Percentiles rank a stretch among this genome's conserved stretches.
Conservation (phyloP, 1,284 basidiomycete species). For the Dichomitus squalens region DNA sequence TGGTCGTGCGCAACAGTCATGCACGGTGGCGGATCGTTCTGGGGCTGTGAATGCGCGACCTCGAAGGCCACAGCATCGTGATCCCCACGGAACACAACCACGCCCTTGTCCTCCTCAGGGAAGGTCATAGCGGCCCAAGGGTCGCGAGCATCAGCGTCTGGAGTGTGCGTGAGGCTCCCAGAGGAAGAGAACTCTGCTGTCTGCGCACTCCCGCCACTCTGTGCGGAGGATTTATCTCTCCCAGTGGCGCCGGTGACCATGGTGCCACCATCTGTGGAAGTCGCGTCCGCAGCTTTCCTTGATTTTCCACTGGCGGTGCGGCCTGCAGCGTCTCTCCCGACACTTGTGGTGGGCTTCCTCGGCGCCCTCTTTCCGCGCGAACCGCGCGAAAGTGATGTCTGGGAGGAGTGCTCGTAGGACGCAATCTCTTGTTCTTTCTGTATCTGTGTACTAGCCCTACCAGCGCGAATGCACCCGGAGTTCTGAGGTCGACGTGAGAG, state of each 20-base stretch:
- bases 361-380: background rate
- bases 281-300: background rate
- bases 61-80: background rate
- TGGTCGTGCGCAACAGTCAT: background rate
- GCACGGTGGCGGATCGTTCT: background rate
- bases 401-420: background rate
- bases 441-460: background rate
- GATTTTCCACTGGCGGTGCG: background rate
- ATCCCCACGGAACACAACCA: background rate
- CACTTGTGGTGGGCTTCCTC: background rate
- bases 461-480: background rate
- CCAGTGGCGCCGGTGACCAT: background rate
- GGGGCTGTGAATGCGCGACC: background rate
- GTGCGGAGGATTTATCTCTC: background rate
- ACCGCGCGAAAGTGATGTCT: background rate
- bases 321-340: background rate
- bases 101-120: background rate
- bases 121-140: background rate
- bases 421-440: background rate
- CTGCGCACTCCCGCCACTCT: background rate
- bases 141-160: background rate
- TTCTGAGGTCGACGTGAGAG: background rate
- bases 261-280: background rate
- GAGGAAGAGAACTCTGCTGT: no score
- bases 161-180: background rate